Evolutionary conservation across 306 rosid genomes (phyloP), one percentile per base, ranked within the genome.

Genomic region (Abrus precatorius): DNA sequence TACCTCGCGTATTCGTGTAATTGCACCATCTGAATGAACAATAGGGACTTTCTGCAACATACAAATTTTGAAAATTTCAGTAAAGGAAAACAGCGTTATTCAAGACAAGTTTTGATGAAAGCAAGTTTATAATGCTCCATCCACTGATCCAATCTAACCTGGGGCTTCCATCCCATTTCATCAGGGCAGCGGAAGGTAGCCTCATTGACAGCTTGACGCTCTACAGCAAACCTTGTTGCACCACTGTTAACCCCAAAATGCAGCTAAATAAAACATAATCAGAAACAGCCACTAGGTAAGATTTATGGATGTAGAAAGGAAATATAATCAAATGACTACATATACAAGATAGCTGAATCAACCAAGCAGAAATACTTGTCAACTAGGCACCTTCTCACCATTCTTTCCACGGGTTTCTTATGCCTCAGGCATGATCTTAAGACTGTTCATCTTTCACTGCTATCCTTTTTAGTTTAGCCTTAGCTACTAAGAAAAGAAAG

Each of bases 111-210:
- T 45, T 80, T 43, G 50, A 75, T 69, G 72, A 78, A 77, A 73
- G 20, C 36, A 43, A 62, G 72, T 56, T 36, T 36, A 60, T 28
- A 75, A 47, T 59, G 65, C 40, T 2, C 4, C 38, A 69, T 75
- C 41, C 44, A 66, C 0, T 44, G 27, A 36, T 76, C 72, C 40
- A 34, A 57, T 71, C 87, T 71, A 40, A 93, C 98, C 98, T 90
- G 96, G 38, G 99, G 99, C 80, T 95, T 93, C 99, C 99, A 93
- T 82, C 98, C 98, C 94, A 91, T 60, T 84, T 95, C 98, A 87
- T 95, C 99, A 47, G 97, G 99, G 87, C 98, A 93, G 60, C 99
- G 96, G 65, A 93, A 93, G 49, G 98, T 91, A 57, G 99, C 98
- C 72, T 95, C 99, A 57, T 95, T 95, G 80, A 90, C 89, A 65